Conservation (phyloP, 352 stramenopile species). For the Phytophthora citricola region DNA sequence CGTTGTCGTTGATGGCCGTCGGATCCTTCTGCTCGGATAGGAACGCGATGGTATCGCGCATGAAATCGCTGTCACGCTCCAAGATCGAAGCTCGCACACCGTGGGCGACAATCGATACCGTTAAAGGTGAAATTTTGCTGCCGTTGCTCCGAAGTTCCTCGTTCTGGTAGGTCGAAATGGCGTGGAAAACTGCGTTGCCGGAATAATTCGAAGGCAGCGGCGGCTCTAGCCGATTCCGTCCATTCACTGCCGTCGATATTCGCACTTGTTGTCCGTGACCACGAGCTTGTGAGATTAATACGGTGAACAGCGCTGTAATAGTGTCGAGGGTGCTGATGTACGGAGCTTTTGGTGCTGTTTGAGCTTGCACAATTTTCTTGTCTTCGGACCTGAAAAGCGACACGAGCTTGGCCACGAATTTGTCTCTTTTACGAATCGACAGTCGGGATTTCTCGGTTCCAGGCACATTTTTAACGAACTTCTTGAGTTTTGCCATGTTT, state of each 20-base stretch:
- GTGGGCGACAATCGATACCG: slow-evolving; percentile 33
- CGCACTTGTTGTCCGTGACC: slow-evolving; percentile 43
- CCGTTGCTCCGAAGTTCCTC: slow-evolving; percentile 25
- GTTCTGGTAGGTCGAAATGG: slow-evolving; percentile 42
- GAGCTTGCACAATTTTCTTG: slow-evolving; percentile 23
- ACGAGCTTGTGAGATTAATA: slow-evolving; percentile 61
- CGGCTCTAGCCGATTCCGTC: slow-evolving; percentile 45
- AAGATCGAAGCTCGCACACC: slow-evolving; percentile 53
- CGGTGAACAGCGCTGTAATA: slow-evolving; percentile 55
- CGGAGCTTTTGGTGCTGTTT: slow-evolving; percentile 1
- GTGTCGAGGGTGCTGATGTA: slow-evolving; percentile 63
- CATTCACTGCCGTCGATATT: slow-evolving; percentile 60
- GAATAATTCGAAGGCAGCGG: slow-evolving; percentile 52
- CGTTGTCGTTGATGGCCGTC: slow-evolving; percentile 46
- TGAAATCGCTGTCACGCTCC: slow-evolving; percentile 43
- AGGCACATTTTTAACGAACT: not conserved
- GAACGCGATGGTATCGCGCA: slow-evolving; percentile 67
- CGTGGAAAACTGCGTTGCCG: slow-evolving; percentile 62
- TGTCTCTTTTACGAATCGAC: not conserved
- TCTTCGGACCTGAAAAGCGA: slow-evolving; percentile 14
- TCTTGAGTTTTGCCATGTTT: slow-evolving; percentile 42
- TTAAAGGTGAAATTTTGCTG: not conserved
- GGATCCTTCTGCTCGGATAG: slow-evolving; percentile 36
- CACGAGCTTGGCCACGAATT: slow-evolving; percentile 7
- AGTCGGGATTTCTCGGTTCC: slow-evolving; percentile 4